A percentile compares a stretch with the other conserved stretches of the same genome.
Evolutionary conservation across 306 rosid genomes (phyloP).

Genomic region (Rosa multiflora): DNA sequence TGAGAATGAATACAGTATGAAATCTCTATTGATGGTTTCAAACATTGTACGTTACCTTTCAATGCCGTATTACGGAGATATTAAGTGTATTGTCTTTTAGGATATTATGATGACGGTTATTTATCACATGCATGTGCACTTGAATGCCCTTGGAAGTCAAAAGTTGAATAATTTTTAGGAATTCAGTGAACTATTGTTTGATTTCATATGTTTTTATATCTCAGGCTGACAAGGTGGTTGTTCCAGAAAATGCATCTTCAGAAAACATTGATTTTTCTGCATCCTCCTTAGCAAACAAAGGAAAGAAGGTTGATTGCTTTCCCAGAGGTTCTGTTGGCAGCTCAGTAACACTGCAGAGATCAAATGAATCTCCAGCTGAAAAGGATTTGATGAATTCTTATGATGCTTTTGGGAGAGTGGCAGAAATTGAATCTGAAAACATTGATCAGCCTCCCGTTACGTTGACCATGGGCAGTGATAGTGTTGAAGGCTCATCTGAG

Average conservation of each 20-base stretch:
- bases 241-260: neutral
- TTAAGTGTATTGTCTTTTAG: constrained; percentile 1
- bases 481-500: too few relatives aligned
- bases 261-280: constrained; percentile 2
- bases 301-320: constrained; percentile 14
- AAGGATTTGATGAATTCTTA: too few relatives aligned
- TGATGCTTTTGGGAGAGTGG: too few relatives aligned
- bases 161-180: neutral
- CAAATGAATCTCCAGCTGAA: too few relatives aligned
- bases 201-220: neutral
- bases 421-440: too few relatives aligned
- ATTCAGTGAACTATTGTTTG: neutral
- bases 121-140: neutral
- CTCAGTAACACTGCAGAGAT: too few relatives aligned
- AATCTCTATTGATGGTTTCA: neutral
- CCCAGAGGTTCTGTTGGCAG: too few relatives aligned
- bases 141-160: neutral
- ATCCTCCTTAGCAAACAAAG: constrained; percentile 21
- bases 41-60: neutral
- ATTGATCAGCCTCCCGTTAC: too few relatives aligned
- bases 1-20: neutral
- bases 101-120: neutral
- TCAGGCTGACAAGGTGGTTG: constrained; percentile 15
- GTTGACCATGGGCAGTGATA: too few relatives aligned
- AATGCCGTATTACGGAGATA: neutral